Base-by-base conservation (phyloP, 1,284 basidiomycete genomes). In the Schizophyllum amplum region DNA sequence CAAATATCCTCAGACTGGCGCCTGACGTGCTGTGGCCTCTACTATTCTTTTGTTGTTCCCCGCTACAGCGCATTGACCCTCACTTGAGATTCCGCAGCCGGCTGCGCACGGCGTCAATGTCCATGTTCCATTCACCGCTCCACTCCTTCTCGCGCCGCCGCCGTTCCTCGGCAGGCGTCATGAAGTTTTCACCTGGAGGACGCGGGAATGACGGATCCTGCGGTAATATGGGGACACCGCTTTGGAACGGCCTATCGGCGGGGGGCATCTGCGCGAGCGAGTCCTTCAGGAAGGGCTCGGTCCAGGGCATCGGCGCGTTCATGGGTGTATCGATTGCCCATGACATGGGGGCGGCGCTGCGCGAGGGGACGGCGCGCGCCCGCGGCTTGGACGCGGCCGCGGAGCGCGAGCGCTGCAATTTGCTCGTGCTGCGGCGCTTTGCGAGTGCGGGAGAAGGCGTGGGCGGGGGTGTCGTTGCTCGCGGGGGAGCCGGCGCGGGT, bases 81-180 rank as follows among this genome's bases (percentile, higher is more conserved):
- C n/a, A 53, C 52, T 53, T 57, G n/a, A 57, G 46, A 23, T 50
- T n/a, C 9, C 60, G 23, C 48, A 61, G 42, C 47, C 48, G 22
- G 54, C 51, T 26, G 24, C n/a, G 53, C 5, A 59, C 60, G 26
- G 24, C 27, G 9, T 33, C 17, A 54, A 61, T 57, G 52, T 56
- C 60, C 20, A 1, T 5, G 22, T 60, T 61, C 60, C 60, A 61
- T 58, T 61, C 60, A 27, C 60, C 60, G 46, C 58, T 61, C 60
- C 60, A 61, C 24, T 52, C 58, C 52, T 52, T 52, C 48, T 60
- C 60, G 48, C 48, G 20, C 21, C 48, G 48, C 9, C 33, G 33
- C 3, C 33, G 33, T 3, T 42, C 33, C 13, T 42, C 33, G 7
- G 17, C 33, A 17, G 33, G 33, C 3, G 33, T 9, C 7, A 17